Base-by-base conservation (phyloP, 306 rosid species). In the Cucumis cinereus region DNA sequence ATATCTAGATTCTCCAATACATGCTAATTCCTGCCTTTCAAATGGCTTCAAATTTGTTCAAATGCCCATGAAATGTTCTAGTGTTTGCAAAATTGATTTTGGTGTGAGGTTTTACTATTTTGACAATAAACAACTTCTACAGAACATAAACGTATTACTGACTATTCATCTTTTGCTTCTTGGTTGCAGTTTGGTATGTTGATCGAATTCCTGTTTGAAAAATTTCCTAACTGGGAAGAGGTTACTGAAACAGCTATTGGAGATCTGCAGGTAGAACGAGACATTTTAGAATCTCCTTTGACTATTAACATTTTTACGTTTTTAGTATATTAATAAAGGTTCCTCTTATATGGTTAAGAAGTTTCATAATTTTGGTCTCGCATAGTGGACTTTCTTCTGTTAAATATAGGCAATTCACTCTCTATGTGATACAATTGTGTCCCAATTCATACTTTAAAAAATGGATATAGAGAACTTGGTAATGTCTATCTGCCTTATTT, bases 141-240 rank as follows among this genome's bases (percentile, higher is more conserved):
- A 19, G 17, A 28, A 50, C 10, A 16, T 16, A 7, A 50, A 30
- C 33, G 43, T 50, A 52, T 72, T 19, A 17, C 26, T 26, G 5
- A 11, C 10, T 71, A 72, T 72, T 72, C 47, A 72, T 52, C 5
- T 30, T 49, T 40, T 54, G 74, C 43, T 80, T 72, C 81, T 74
- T 74, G 81, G 52, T 85, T 88, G 89, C 91, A 95, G 98, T 95
- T 92, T 71, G 99, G 98, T 33, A 95, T 95, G 99, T 83, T 95
- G 88, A 92, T 95, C 43, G 90, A 89, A 77, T 90, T 75, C 83
- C 98, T 92, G 71, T 95, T 90, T 76, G 96, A 92, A 78, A 95
- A 79, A 19, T 89, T 89, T 83, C 93, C 99, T 24, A 81, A 88
- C 63, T 81, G 77, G 63, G 95, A 91, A 78, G 85, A 92, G 73